Evolutionary conservation across 352 stramenopile species (phyloP), one percentile per base, ranked within the genome.

Genomic region (Phytophthora cajani): DNA sequence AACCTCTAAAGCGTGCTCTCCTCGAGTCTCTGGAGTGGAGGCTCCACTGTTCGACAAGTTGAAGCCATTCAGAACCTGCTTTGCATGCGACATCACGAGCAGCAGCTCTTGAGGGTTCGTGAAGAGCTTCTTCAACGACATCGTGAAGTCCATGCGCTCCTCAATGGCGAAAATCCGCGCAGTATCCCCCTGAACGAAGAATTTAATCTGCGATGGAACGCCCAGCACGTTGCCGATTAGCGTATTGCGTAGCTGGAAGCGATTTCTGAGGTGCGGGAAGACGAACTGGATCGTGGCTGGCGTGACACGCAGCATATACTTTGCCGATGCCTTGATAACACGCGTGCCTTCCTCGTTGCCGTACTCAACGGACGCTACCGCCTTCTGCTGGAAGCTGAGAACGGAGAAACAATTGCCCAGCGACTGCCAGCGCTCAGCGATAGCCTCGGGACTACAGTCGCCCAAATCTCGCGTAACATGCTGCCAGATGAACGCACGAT

Each of bases 151-250:
- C 46, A 52, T 25, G 10, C 9, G 46, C 46, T 52, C 46, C 2
- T 52, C 46, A 52, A 52, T 52, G n/a, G 7, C 17, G 46, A 27
- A 27, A 52, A 52, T 52, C 27, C 46, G 46, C 46, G n/a, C 46
- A 16, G 7, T 52, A 16, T 17, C 46, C 10, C 19, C 19, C n/a
- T 16, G n/a, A 5, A 52, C 12, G 19, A 52, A 52, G 46, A 52
- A 25, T 16, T 52, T 52, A 19, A 52, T 52, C 46, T 52, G 46
- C 46, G 46, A 52, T 52, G 46, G 46, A 17, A 52, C 46, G 9
- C n/a, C 46, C 46, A 52, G 19, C 17, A 52, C 46, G 9, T 17
- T 52, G 9, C 46, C 46, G 3, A 27, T 30, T 7, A 52, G 19
- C 46, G 27, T 27, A 17, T 27, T 52, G 3, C 46, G 46, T 3